phyloP scores from a whole-genome alignment of 139 green algal species.

The Bryopsis sp. region DNA sequence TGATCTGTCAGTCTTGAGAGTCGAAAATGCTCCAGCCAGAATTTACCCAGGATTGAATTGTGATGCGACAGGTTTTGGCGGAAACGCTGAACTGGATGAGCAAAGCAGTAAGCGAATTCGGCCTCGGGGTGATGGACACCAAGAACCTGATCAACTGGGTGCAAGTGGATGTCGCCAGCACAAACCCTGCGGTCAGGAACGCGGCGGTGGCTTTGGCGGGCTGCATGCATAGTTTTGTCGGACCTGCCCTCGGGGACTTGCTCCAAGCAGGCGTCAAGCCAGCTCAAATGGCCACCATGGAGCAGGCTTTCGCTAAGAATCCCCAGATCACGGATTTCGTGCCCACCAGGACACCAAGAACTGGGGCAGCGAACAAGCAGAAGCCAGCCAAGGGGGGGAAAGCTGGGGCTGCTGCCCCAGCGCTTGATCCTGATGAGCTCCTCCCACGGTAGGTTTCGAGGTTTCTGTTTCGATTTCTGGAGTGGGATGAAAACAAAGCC shows the following conservation, averaged over 20 bases:
- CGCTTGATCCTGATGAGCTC: conserved; percentile 13
- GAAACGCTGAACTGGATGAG: conserved; percentile 79
- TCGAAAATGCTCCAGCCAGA: not conserved
- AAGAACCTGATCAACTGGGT: conserved; percentile 61
- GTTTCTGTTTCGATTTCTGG: too few species aligned
- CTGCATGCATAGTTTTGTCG: conserved; percentile 46
- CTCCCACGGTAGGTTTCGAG: too few species aligned
- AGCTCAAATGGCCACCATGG: conserved; percentile 76
- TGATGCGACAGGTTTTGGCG: conserved; percentile 52
- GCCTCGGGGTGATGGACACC: conserved; percentile 52
- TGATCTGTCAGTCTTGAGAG: too few species aligned
- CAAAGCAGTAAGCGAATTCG: conserved; percentile 76
- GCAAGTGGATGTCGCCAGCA: conserved; percentile 64
- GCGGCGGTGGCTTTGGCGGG: conserved; percentile 57
- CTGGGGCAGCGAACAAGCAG: too few species aligned
- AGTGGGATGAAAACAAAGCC: too few species aligned
- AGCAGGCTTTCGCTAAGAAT: conserved; percentile 76
- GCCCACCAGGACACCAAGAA: conserved; percentile 18
- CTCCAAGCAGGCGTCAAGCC: conserved; percentile 81
- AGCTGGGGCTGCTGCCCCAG: not conserved
- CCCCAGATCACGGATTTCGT: conserved; percentile 36
- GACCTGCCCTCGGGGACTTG: conserved; percentile 32
- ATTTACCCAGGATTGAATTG: not conserved
- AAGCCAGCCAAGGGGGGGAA: not conserved
- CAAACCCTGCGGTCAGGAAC: conserved; percentile 68